These are phyloP conservation scores for Centaurea solstitialis DNA, from an alignment of 129 eudicot species.

Conservation along the genomic window DNA sequence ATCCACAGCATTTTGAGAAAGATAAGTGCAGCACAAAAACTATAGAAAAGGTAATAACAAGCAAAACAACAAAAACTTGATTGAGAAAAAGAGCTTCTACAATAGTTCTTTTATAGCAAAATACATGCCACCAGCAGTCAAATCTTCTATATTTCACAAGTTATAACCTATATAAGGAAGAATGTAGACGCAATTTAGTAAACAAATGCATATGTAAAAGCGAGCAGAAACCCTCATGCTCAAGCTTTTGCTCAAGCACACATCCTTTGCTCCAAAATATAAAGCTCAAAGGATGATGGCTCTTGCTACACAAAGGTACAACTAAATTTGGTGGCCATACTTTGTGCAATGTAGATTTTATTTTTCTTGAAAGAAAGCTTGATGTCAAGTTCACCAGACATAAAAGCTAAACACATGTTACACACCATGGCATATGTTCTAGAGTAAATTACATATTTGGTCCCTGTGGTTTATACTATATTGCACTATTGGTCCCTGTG, in stretches of 20 bases:
- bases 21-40: background rate
- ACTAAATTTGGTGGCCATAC: background rate
- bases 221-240: conserved; percentile 11
- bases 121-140: background rate
- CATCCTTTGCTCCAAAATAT: background rate
- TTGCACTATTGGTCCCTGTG: too few species aligned
- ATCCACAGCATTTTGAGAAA: conserved; percentile 16
- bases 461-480: too few species aligned
- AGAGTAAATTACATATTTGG: too few species aligned
- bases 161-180: background rate
- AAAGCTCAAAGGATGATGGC: background rate
- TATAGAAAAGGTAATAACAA: background rate
- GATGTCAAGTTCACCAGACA: background rate
- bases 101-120: background rate
- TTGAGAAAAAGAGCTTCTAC: background rate
- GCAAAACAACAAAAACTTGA: conserved; percentile 3
- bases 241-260: background rate
- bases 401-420: too few species aligned
- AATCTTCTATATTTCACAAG: background rate
- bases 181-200: conserved; percentile 2
- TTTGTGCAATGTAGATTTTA: background rate
- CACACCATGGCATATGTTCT: too few species aligned
- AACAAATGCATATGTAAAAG: conserved; percentile 5
- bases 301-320: background rate
- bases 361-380: background rate